Evolutionary conservation across 2,329 filamentous ascomycete genomes (phyloP).

Genomic region (Cordyceps tenuipes): DNA sequence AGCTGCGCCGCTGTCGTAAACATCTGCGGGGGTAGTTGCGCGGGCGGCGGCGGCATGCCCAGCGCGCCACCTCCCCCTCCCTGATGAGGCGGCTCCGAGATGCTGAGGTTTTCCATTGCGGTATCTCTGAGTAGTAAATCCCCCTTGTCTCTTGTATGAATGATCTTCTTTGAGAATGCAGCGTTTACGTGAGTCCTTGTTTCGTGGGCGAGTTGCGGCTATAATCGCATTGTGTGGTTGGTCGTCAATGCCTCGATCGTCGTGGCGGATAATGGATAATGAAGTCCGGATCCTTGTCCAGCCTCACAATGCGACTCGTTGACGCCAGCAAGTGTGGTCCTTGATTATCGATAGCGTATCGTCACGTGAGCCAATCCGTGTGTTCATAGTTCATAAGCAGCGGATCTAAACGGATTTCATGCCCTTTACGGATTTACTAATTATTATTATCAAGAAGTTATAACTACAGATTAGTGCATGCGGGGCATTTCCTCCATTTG

Average conservation of each 20-base stretch:
- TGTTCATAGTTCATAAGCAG: neutral
- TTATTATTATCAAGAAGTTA: no score
- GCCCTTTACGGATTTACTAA: no score
- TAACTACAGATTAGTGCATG: neutral
- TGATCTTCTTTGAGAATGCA: neutral
- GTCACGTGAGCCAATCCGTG: neutral
- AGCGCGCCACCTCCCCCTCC: slow-evolving; percentile 22
- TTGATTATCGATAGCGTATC: neutral
- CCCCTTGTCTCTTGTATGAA: neutral
- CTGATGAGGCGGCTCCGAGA: slow-evolving; percentile 40
- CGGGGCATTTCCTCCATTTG: neutral
- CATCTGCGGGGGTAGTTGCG: slow-evolving; percentile 84
- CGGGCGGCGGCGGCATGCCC: slow-evolving; percentile 29
- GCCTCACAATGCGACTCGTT: neutral
- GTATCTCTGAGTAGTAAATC: neutral
- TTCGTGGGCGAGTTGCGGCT: neutral
- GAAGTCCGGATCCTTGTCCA: neutral
- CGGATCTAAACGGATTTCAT: neutral
- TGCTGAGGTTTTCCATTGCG: slow-evolving; percentile 46
- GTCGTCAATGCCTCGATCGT: neutral
- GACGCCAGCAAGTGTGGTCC: neutral
- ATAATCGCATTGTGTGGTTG: slow-evolving; percentile 5
- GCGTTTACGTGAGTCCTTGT: neutral
- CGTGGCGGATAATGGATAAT: neutral
- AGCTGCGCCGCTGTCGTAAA: slow-evolving; percentile 96